Evolutionary conservation across 176 grass and related monocot genomes (phyloP).

Genomic region (Melocanna baccifera): DNA sequence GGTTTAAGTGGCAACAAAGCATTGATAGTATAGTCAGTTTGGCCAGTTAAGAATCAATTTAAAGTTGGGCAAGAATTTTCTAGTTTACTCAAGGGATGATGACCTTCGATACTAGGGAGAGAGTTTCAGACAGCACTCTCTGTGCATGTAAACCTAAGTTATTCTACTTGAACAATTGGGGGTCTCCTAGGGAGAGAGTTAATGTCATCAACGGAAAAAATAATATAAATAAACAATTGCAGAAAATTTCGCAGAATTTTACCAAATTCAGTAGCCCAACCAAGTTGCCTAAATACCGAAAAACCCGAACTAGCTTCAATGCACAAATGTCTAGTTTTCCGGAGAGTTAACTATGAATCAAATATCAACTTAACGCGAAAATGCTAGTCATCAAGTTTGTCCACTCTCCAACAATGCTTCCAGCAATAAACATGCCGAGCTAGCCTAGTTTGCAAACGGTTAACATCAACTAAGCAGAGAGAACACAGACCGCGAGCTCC

Average conservation of each 20-base stretch:
- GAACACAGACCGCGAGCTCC: conserved; percentile 67
- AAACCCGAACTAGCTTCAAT: neutral
- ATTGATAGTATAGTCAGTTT: neutral
- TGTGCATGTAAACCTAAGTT: neutral
- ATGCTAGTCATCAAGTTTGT: neutral
- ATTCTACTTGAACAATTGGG: neutral
- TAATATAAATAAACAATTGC: conserved; percentile 3
- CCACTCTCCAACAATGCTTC: neutral
- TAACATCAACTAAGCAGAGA: neutral
- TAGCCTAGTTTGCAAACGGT: neutral
- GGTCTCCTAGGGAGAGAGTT: neutral
- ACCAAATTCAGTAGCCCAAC: neutral
- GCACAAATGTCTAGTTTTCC: neutral
- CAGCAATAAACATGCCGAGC: neutral
- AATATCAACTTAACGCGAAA: neutral
- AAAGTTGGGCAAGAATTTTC: neutral
- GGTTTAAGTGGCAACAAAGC: neutral
- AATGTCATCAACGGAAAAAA: neutral
- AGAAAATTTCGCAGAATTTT: neutral
- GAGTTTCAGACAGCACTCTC: neutral
- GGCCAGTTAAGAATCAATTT: neutral
- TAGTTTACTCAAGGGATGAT: neutral
- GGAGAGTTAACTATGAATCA: neutral
- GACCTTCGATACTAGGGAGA: neutral
- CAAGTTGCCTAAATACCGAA: neutral